A percentile compares a stretch with the other conserved stretches of the same genome.
Conservation (phyloP, 2,329 filamentous ascomycete genomes). For the Diplodia corticola region DNA sequence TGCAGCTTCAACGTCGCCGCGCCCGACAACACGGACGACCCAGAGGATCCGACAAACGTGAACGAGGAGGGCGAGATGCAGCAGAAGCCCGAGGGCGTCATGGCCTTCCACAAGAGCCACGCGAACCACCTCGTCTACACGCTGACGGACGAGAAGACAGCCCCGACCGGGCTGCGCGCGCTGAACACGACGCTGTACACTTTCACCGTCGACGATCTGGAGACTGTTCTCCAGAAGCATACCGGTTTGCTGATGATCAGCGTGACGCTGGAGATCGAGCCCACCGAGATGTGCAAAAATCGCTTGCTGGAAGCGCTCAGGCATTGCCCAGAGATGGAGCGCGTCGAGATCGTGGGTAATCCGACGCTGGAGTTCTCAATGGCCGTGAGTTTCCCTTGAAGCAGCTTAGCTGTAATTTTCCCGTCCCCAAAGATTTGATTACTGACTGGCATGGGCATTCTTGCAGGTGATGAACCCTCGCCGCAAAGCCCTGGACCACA, state of each 20-base stretch:
- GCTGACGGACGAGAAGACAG: constrained; percentile 36
- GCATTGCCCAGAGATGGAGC: constrained; percentile 37
- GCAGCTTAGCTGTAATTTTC: too few species aligned
- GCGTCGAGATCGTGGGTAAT: constrained; percentile 43
- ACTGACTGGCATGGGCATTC: not conserved
- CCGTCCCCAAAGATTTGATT: too few species aligned
- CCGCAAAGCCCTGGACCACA: constrained; percentile 32
- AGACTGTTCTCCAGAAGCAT: constrained; percentile 38
- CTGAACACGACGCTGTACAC: constrained; percentile 48
- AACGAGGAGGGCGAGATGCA: constrained; percentile 26
- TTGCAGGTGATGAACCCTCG: constrained; percentile 32
- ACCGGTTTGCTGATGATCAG: constrained; percentile 43
- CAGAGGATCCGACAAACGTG: constrained; percentile 27
- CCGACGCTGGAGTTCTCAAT: constrained; percentile 41
- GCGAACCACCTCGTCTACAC: constrained; percentile 33
- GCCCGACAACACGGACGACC: constrained; percentile 34
- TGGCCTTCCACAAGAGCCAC: constrained; percentile 39
- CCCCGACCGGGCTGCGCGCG: constrained; percentile 36
- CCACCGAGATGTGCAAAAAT: constrained; percentile 38
- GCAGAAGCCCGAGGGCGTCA: constrained; percentile 36
- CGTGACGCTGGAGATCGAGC: constrained; percentile 40
- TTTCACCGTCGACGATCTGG: constrained; percentile 37
- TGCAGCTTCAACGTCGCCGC: constrained; percentile 41
- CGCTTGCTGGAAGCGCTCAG: constrained; percentile 36
- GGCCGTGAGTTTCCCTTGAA: constrained; percentile 32